These are phyloP conservation scores for Hawksworthiomyces lignivorus DNA, from an alignment of 2,329 filamentous ascomycete species.

Conservation along the genomic window DNA sequence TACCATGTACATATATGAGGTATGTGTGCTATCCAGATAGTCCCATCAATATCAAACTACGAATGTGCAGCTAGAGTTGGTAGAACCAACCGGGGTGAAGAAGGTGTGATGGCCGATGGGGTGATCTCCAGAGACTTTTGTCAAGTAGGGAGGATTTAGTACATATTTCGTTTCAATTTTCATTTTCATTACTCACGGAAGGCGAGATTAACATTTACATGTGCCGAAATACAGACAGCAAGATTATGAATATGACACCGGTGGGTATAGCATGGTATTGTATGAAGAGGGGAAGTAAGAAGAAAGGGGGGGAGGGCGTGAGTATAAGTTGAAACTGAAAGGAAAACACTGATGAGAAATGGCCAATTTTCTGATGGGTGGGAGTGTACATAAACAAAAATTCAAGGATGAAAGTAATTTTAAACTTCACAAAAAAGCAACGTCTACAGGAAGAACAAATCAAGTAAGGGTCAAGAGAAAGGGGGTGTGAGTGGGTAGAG, in stretches of 20 bases:
- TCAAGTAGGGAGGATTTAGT: conserved; percentile 14
- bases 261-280: conserved; percentile 19
- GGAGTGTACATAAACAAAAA: conserved; percentile 3
- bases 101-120: conserved; percentile 23
- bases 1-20: no score
- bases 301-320: conserved; percentile 14
- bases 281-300: conserved; percentile 17
- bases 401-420: no score
- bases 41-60: no score
- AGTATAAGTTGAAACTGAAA: conserved; percentile 5
- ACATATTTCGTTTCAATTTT: conserved; percentile 21
- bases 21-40: no score
- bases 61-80: conserved; percentile 17
- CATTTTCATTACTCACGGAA: conserved; percentile 27
- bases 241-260: conserved; percentile 23
- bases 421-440: neutral
- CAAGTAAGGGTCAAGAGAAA: neutral
- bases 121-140: conserved; percentile 23
- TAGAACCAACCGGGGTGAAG: conserved; percentile 19
- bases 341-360: neutral
- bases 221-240: conserved; percentile 32
- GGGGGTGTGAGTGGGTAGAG: neutral
- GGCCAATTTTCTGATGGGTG: neutral
- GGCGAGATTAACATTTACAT: conserved; percentile 23
- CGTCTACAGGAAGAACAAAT: neutral